Conservation (phyloP, 2,329 filamentous ascomycete genomes). For the Trichophyton verrucosum region DNA sequence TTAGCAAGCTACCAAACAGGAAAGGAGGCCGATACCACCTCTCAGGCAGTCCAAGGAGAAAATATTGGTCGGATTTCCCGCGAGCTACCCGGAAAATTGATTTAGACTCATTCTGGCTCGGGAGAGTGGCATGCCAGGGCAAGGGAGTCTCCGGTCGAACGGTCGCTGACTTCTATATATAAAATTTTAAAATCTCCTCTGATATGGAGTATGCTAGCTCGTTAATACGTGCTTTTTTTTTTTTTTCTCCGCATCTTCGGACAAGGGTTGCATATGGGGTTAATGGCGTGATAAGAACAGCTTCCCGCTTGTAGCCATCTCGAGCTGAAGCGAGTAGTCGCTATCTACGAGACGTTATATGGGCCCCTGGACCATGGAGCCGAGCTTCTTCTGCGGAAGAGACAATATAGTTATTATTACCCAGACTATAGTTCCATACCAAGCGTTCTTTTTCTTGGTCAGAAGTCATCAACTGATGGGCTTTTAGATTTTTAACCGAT, state of each 20-base stretch:
- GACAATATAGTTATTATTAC: neutral
- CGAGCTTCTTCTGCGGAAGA: neutral
- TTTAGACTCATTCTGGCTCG: neutral
- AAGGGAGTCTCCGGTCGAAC: neutral
- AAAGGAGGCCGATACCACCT: neutral
- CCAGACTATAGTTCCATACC: neutral
- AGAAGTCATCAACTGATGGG: neutral
- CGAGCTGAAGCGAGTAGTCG: neutral
- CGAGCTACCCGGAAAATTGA: neutral
- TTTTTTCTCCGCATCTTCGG: neutral
- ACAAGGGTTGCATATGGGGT: neutral
- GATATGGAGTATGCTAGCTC: no score
- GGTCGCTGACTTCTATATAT: neutral
- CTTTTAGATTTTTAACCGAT: neutral
- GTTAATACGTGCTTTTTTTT: neutral
- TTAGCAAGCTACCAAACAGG: neutral
- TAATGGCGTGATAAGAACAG: neutral
- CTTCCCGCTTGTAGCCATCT: neutral
- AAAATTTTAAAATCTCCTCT: neutral
- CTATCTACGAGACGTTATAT: neutral
- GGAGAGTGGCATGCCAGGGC: neutral
- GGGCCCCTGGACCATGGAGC: neutral
- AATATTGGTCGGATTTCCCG: neutral
- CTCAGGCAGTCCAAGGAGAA: neutral
- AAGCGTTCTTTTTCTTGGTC: neutral